Evolutionary conservation across 2,329 filamentous ascomycete genomes (phyloP), one percentile per base, ranked within the genome.

Genomic region (Ophiostoma himal-ulmi): DNA sequence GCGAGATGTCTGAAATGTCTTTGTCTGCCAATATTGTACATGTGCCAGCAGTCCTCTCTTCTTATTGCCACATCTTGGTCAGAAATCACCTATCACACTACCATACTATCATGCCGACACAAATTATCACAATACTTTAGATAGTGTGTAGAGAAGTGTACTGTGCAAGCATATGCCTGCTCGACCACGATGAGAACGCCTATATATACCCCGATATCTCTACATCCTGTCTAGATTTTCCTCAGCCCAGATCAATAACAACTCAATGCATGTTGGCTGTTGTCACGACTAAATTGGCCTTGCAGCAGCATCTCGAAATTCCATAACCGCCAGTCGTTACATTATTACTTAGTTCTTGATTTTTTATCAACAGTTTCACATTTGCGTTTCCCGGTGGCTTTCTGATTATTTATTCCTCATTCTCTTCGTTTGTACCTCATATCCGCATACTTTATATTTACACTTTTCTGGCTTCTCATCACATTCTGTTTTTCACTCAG

Each of bases 131-230:
- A 22, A 22, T 22, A 41, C 36, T 36, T 20, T 34, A 14, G 17
- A 65, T 34, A 62, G 26, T 65, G 60, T 65, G 34, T 39, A 34
- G 60, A 65, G 60, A 37, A n/a, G 20, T 20, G 30, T 34, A 13
- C 22, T 4, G 6, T 64, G 30, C 60, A 36, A 6, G 34, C 20
- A 34, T 3, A 34, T 8, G 26, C 60, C 60, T n/a, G 17, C 34
- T 39, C 60, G 34, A 3, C 13, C 8, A 13, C 13, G 11, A 6
- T 22, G 17, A 3, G 11, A 39, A 39, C 20, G 13, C 22, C 36
- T 39, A 65, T 65, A 65, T 65, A 65, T 65, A 65, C 20, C 62
- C 36, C 5, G 13, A 34, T 34, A 64, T 39, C 17, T 37, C 60
- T 34, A 3, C 30, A n/a, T 22, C 60, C 14, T 4, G 30, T 22